These are phyloP conservation scores for Aspergillus texensis DNA, from an alignment of 2,329 filamentous ascomycete species.

Conservation along the genomic window DNA sequence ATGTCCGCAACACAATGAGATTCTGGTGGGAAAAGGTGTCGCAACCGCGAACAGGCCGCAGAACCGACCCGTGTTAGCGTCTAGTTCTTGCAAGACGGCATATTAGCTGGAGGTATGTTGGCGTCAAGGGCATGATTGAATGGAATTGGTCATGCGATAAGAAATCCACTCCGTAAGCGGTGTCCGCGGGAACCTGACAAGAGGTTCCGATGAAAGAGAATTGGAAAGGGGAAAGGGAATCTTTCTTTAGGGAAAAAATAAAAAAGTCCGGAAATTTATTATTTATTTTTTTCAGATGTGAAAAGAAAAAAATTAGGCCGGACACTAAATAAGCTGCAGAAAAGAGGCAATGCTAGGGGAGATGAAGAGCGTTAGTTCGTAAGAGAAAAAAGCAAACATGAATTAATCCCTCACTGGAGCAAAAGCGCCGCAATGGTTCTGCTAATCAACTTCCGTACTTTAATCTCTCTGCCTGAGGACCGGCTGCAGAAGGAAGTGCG, in stretches of 20 bases:
- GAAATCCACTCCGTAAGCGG: slow-evolving; percentile 2
- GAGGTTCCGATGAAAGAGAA: neutral
- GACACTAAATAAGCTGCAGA: neutral
- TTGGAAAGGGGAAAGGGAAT: neutral
- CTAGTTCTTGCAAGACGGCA: slow-evolving; percentile 7
- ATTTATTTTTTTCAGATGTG: neutral
- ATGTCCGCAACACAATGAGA: neutral
- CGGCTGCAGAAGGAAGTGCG: neutral
- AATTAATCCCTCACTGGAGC: slow-evolving; percentile 2
- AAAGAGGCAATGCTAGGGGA: neutral
- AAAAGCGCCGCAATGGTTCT: neutral
- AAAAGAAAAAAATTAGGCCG: neutral
- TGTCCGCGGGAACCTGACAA: slow-evolving; percentile 1
- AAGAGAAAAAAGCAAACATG: neutral
- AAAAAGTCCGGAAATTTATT: neutral
- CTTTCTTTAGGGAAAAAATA: neutral
- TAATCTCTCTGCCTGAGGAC: too few relatives aligned
- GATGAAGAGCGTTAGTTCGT: neutral
- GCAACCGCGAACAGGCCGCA: neutral
- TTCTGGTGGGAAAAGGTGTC: neutral
- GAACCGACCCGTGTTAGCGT: slow-evolving; percentile 3
- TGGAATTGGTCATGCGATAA: neutral
- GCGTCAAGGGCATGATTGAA: slow-evolving; percentile 7
- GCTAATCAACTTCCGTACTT: neutral
- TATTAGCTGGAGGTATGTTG: slow-evolving; percentile 1